Base-by-base conservation (phyloP, 225 moss, liverwort and hornwort species). In the Rhytidiadelphus loreus region DNA sequence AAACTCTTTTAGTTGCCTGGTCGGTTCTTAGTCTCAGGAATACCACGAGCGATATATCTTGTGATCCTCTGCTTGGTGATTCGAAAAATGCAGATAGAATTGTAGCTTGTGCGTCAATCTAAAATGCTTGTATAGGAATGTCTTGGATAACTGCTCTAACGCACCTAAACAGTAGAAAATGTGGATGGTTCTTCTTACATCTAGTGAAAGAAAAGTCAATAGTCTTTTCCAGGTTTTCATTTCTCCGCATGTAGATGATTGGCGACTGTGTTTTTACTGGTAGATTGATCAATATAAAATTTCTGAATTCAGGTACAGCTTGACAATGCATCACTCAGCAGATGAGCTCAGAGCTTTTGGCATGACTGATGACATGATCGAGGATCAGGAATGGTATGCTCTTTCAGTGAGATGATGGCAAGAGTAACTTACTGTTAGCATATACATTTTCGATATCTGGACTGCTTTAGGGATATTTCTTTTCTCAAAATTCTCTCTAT, bases 321-420 rank as follows among this genome's bases (percentile, higher is more conserved):
- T 98, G 93, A 95, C 95, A 41, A 92, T 97, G 94, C 98, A 98
- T 90, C 98, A 98, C 89, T 92, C 97, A 46, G 82, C 88, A 85
- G 95, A 93, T 88, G 98, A 98, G 80, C 94, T 98, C 57, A 94
- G 91, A 90, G 95, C 98, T 59, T 98, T 98, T 90, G 98, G 98
- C 83, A 97, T 98, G 98, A 98, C 95, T 83, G 96, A 98, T 74
- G 96, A 96, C 66, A 98, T 98, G 98, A 98, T 98, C 46, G 95
- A 94, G 87, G 98, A 98, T 93, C 98, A 98, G 89, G 96, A 98
- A 89, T 98, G 98, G 98, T 97, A 92, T 89, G 93, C 46, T 35
- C 75, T 84, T 33, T 87, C 37, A 63, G 77, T 81, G 52, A 58
- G 82, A 70, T 43, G 57, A 65, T 85, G 77, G 25, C 60, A 77